Percentiles rank a stretch among this genome's conserved stretches.
phyloP scores from a whole-genome alignment of 1,284 basidiomycete species.

The Cutaneotrichosporon cyanovorans region DNA sequence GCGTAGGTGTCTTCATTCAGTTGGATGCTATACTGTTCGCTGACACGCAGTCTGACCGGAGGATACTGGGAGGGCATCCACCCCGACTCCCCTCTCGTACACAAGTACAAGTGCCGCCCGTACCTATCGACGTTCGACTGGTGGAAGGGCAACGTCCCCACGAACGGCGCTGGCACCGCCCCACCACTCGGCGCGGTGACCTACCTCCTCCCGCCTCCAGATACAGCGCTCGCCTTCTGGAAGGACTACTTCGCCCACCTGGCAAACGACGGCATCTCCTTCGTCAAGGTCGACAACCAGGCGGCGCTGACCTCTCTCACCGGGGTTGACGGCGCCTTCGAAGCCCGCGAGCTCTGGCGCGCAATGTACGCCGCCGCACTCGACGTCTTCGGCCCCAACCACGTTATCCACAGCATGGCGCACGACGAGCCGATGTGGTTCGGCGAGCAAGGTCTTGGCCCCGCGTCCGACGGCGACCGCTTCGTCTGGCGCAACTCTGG shows the following conservation, averaged over 20 bases:
- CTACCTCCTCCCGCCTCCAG: conserved; percentile 22
- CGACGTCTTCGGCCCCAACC: conserved; percentile 18
- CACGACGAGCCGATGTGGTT: conserved; percentile 27
- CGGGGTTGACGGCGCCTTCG: conserved; percentile 5
- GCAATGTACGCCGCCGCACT: conserved; percentile 19
- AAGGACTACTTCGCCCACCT: conserved; percentile 27
- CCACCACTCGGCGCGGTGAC: neutral
- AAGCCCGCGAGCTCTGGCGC: conserved; percentile 18
- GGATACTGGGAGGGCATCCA: conserved; percentile 36
- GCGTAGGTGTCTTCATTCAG: neutral
- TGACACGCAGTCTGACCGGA: conserved; percentile 16
- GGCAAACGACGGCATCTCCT: conserved; percentile 23
- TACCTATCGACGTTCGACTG: conserved; percentile 10
- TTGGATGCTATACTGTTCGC: too few relatives aligned
- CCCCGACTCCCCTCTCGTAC: conserved; percentile 19
- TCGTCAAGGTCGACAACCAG: conserved; percentile 36
- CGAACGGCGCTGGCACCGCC: too few relatives aligned
- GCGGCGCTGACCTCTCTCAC: conserved; percentile 15
- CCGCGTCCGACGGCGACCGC: neutral
- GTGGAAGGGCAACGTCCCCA: conserved; percentile 8
- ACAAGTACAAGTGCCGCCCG: conserved; percentile 21
- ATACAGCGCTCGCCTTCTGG: conserved; percentile 29
- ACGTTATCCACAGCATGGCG: conserved; percentile 34
- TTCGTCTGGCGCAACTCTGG: conserved; percentile 22
- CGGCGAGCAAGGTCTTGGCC: conserved; percentile 18